A percentile compares a stretch with the other conserved stretches of the same genome.
Evolutionary conservation across 306 rosid genomes (phyloP).

Genomic region (Inga leiocalycina): DNA sequence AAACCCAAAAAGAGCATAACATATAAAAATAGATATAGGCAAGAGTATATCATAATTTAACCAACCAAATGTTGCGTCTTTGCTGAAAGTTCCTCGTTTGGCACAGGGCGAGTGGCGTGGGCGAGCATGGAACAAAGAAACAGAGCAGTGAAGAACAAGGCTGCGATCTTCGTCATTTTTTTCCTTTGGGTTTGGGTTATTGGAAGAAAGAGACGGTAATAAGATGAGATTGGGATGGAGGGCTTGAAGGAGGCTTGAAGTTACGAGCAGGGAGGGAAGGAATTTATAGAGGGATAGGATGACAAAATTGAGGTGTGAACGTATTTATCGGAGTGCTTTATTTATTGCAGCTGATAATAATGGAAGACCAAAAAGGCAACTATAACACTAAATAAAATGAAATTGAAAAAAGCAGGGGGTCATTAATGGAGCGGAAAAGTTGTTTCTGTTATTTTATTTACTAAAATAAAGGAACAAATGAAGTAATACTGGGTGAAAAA

Average conservation of each 20-base stretch:
- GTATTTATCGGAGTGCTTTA: background rate
- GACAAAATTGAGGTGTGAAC: slow-evolving; percentile 34
- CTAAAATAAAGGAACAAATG: background rate
- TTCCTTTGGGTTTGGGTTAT: background rate
- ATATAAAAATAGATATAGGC: background rate
- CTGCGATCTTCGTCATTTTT: slow-evolving; percentile 37
- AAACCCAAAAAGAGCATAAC: background rate
- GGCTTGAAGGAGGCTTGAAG: slow-evolving; percentile 21
- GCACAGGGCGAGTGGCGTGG: slow-evolving; percentile 41
- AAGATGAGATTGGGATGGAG: background rate
- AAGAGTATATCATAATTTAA: background rate
- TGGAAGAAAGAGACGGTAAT: background rate
- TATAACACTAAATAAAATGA: background rate
- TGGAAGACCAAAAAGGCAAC: background rate
- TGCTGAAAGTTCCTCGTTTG: slow-evolving; percentile 21
- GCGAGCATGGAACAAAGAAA: slow-evolving; percentile 37
- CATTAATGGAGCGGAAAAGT: slow-evolving; percentile 9
- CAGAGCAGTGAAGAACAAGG: slow-evolving; percentile 38
- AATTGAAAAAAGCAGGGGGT: background rate
- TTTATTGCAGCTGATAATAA: slow-evolving; percentile 27
- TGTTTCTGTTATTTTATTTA: background rate
- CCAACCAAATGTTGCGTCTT: slow-evolving; percentile 25
- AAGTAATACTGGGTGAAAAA: background rate
- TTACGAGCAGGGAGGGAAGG: background rate
- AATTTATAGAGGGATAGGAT: slow-evolving; percentile 41